phyloP scores from a whole-genome alignment of 2,329 filamentous ascomycete species.

The Alternaria gansuensis region DNA sequence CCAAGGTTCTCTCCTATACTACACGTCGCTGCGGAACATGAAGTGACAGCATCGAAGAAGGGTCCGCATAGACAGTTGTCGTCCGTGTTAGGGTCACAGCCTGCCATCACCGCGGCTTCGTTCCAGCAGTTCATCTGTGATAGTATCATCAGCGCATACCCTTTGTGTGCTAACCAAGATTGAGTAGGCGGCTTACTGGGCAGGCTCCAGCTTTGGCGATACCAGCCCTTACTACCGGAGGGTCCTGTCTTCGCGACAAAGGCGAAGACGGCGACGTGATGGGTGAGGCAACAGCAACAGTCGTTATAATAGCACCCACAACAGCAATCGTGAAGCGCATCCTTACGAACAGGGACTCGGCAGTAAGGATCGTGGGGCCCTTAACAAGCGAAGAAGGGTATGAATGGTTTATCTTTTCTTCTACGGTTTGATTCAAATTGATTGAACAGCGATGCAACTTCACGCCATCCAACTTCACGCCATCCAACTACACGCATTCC shows the following conservation, averaged over 20 bases:
- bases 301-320: slow-evolving; percentile 22
- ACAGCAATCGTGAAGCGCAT: slow-evolving; percentile 31
- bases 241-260: slow-evolving; percentile 10
- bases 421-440: slow-evolving; percentile 1
- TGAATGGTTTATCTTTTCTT: background rate
- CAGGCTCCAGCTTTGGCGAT: slow-evolving; percentile 37
- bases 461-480: background rate
- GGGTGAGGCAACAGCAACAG: slow-evolving; percentile 35
- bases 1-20: slow-evolving; percentile 44
- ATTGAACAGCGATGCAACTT: slow-evolving; percentile 6
- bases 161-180: background rate
- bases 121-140: slow-evolving; percentile 48
- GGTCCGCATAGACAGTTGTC: slow-evolving; percentile 46
- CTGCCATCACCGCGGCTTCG: slow-evolving; percentile 37
- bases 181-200: slow-evolving; percentile 30
- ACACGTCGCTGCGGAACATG: slow-evolving; percentile 42
- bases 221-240: slow-evolving; percentile 19
- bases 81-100: slow-evolving; percentile 44
- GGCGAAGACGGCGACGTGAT: slow-evolving; percentile 20
- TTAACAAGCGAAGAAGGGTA: slow-evolving; percentile 1
- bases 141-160: slow-evolving; percentile 13
- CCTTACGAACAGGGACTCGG: slow-evolving; percentile 4
- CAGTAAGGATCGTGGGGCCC: slow-evolving; percentile 23
- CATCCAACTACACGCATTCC: background rate
- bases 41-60: slow-evolving; percentile 47